phyloP scores from a whole-genome alignment of 2,329 filamentous ascomycete genomes.

The Emydomyces testavorans region DNA sequence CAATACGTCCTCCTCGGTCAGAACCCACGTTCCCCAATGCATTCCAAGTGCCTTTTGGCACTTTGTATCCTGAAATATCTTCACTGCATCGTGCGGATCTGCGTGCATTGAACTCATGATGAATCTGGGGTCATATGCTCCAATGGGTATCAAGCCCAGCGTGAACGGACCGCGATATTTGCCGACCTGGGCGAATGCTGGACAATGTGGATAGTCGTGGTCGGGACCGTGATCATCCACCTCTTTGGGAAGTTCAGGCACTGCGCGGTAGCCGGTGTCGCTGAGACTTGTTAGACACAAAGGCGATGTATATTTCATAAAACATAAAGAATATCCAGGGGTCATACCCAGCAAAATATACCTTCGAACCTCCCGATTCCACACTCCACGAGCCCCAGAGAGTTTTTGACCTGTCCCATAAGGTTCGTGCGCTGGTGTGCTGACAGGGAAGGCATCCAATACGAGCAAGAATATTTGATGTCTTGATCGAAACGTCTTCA shows the following conservation, averaged over 20 bases:
- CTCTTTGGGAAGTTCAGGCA: constrained; percentile 51
- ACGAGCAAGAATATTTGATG: constrained; percentile 51
- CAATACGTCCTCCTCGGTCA: constrained; percentile 73
- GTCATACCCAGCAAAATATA: constrained; percentile 63
- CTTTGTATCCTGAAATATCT: constrained; percentile 75
- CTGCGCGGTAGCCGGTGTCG: constrained; percentile 80
- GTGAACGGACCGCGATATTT: constrained; percentile 73
- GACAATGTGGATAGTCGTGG: constrained; percentile 59
- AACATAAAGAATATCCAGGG: background rate
- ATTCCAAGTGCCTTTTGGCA: constrained; percentile 73
- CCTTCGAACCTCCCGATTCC: constrained; percentile 58
- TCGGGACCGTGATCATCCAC: constrained; percentile 62
- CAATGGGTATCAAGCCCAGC: constrained; percentile 84
- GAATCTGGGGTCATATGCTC: constrained; percentile 57
- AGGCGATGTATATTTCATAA: background rate
- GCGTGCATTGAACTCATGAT: constrained; percentile 75
- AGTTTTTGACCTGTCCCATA: constrained; percentile 60
- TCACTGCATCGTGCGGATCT: constrained; percentile 74
- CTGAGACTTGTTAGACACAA: constrained; percentile 33
- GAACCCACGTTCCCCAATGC: constrained; percentile 82
- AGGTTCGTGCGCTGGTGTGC: constrained; percentile 59
- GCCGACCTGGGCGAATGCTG: constrained; percentile 78
- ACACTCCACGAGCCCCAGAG: constrained; percentile 86
- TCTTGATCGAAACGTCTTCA: background rate
- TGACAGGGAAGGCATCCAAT: constrained; percentile 76